These are phyloP conservation scores for Sisymbrium altissimum DNA, from an alignment of 345 rosid genomes.

Conservation along the genomic window DNA sequence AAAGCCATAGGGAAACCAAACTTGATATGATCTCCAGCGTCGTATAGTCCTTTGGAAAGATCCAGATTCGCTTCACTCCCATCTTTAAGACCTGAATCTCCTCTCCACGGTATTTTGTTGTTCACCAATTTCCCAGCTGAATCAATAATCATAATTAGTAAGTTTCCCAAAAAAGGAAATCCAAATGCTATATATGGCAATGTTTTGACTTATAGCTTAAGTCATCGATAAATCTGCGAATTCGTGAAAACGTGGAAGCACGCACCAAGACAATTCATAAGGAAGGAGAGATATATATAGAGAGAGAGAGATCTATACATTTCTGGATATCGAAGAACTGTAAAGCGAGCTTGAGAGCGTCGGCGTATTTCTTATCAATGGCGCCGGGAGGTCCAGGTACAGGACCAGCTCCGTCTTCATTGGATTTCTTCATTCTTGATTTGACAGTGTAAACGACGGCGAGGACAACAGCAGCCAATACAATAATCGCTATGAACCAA, in stretches of 20 bases:
- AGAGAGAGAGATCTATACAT: slow-evolving; percentile 38
- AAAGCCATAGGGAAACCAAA: slow-evolving; percentile 96
- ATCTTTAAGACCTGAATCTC: slow-evolving; percentile 76
- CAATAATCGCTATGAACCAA: slow-evolving; percentile 58
- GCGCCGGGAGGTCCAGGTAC: slow-evolving; percentile 95
- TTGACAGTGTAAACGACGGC: slow-evolving; percentile 60
- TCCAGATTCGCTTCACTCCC: slow-evolving; percentile 63
- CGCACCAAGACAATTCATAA: neutral
- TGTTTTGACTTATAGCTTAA: neutral
- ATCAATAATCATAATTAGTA: neutral
- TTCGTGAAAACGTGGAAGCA: slow-evolving; percentile 11
- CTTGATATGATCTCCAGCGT: slow-evolving; percentile 95
- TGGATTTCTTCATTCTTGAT: slow-evolving; percentile 45
- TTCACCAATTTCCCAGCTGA: slow-evolving; percentile 74
- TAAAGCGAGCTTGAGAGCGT: slow-evolving; percentile 73
- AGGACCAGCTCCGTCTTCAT: slow-evolving; percentile 36
- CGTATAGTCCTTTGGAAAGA: slow-evolving; percentile 85
- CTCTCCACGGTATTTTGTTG: slow-evolving; percentile 84
- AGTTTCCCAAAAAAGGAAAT: neutral
- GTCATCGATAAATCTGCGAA: neutral
- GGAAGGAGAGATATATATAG: neutral
- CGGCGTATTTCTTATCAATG: slow-evolving; percentile 65
- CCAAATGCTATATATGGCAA: neutral
- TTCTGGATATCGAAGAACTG: slow-evolving; percentile 93
- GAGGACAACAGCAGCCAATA: slow-evolving; percentile 45